Conservation (phyloP, 192 early-diverging fungal species). For the Linnemannia zychae region DNA sequence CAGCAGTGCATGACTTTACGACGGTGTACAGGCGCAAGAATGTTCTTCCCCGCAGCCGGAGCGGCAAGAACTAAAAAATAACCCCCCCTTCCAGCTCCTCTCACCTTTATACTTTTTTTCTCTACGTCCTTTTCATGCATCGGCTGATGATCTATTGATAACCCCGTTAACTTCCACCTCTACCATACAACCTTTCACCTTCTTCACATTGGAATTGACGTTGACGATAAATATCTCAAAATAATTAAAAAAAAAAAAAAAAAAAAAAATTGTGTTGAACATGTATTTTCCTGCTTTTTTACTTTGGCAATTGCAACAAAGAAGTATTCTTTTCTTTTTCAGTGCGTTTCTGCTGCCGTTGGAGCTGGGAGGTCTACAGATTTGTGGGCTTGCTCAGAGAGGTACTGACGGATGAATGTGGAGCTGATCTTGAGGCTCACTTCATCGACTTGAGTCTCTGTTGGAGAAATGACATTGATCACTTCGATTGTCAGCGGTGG, state of each 20-base stretch:
- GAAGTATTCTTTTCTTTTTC: not conserved
- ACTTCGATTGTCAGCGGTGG: conserved; percentile 72
- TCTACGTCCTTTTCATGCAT: too few relatives aligned
- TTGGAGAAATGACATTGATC: conserved; percentile 77
- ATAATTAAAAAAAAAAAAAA: not conserved
- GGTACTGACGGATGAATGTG: conserved; percentile 76
- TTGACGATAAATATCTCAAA: not conserved
- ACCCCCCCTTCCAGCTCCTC: too few relatives aligned
- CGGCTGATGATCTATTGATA: too few relatives aligned
- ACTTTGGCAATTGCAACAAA: not conserved
- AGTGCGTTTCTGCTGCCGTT: not conserved
- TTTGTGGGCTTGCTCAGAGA: conserved; percentile 39
- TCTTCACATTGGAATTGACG: not conserved
- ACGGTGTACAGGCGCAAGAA: conserved; percentile 68
- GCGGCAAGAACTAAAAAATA: conserved; percentile 42
- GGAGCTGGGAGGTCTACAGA: not conserved
- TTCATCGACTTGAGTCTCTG: conserved; percentile 49
- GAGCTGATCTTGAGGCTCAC: conserved; percentile 82
- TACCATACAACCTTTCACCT: not conserved
- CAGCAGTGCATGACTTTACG: conserved; percentile 71
- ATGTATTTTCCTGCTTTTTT: not conserved
- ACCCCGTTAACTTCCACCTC: not conserved
- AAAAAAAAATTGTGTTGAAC: not conserved
- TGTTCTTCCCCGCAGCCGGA: conserved; percentile 35
- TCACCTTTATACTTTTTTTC: too few relatives aligned